Evolutionary conservation across 257 asterid genomes (phyloP), one percentile per base, ranked within the genome.

Genomic region (Nicotiana undulata): DNA sequence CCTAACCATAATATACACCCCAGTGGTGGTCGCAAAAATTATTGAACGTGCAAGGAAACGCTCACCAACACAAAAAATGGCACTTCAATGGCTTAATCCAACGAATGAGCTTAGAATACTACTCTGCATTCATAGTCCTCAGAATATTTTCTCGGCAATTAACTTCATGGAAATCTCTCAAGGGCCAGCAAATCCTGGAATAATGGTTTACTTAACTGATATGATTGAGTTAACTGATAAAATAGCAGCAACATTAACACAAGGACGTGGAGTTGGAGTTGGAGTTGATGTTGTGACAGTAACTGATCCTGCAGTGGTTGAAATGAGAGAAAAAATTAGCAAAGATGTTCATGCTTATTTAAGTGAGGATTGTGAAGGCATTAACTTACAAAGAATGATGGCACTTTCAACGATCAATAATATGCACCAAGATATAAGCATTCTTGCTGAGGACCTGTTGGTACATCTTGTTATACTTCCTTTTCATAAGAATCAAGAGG

Each of bases 371-470:
- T 91, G 88, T 22, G 93, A 90, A 40, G 98, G 98, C 52, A 84
- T 94, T 51, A 82, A 51, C 2, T 74, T 88, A 22, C 83, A 68
- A 68, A 83, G 98, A 79, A 89, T 88, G 95, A 90, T 95, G 34
- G 97, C 98, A 1, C 95, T 94, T 20, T 89, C 99, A 0, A 90
- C 97, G 0, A 81, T 94, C 9, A 91, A 84, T 34, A 90, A 74
- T 79, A 91, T 95, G 97, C 95, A 92, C 63, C 97, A 92, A 63
- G 98, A 95, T 78, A 86, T 95, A 15, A 90, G 97, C 76, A 92
- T 94, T 67, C 81, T 95, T 26, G 96, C 97, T 0, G 94, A 95
- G 86, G 97, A 95, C 49, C 84, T 94, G 22, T 75, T 82, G 83
- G 92, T 85, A 77, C 90, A 97, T 3, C 89, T 94, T 15, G 76